Evolutionary conservation across 225 moss, liverwort and hornwort genomes (phyloP), one percentile per base, ranked within the genome.

Genomic region (Anthoceros angustus): DNA sequence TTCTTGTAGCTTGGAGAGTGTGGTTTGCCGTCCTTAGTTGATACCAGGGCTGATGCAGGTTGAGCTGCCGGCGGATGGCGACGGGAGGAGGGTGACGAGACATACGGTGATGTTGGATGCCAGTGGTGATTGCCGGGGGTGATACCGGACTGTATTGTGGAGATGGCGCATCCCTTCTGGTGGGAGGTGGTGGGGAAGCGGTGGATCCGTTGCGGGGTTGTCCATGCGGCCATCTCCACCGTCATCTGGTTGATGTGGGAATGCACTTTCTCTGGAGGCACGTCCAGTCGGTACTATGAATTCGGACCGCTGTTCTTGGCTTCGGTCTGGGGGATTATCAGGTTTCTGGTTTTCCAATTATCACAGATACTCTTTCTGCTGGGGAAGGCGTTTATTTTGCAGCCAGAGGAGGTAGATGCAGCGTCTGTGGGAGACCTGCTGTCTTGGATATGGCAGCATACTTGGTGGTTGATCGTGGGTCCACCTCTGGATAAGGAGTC

Each of bases 101-200:
- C 32, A 1, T 32, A 4, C 32, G 32, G 32, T 32, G 32, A 32
- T 32, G 4, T 32, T 32, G 32, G 32, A 32, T 32, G 32, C 32
- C 32, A 32, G 32, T 32, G 32, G 32, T 32, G 4, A 32, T 32
- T 32, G 1, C 32, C 32, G 32, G 32, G 1, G 32, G 32, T 32
- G 32, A 32, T 32, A 32, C 32, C 32, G 32, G 32, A 32, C 4
- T 32, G 32, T 32, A 32, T 32, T 32, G 32, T 32, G 32, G 40
- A 55, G 16, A 82, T 82, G 81, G 81, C 78, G 40, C 65, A 71
- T 39, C 71, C 64, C 18, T 46, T 66, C 24, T 73, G 88, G 69
- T 79, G 80, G 50, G 92, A 86, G 41, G 81, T 92, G 11, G 87
- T 88, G 46, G 83, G 82, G 48, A 88, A 83, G 77, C 78, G 92